These are phyloP conservation scores for Ceratocystis lukuohia DNA, from an alignment of 2,329 filamentous ascomycete genomes.

Conservation along the genomic window DNA sequence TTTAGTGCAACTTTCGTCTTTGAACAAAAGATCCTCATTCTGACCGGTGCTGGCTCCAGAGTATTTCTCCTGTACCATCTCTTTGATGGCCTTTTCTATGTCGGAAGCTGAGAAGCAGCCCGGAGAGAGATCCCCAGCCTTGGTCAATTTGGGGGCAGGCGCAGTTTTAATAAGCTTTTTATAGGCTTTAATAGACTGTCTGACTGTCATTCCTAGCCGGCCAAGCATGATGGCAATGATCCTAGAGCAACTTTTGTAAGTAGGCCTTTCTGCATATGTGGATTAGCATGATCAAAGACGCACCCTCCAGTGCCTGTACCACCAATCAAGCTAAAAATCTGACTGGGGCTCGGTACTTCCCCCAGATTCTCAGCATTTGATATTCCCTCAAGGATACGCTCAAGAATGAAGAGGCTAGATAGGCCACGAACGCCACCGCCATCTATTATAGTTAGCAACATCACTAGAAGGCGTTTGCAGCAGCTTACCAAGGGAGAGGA, in stretches of 20 bases:
- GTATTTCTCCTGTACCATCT: not conserved
- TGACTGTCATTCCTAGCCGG: not conserved
- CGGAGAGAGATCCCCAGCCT: not conserved
- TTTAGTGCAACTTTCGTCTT: accelerated
- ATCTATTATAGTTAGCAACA: no score
- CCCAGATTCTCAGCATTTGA: no score
- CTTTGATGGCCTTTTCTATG: not conserved
- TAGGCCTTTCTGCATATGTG: not conserved
- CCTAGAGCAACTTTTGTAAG: not conserved
- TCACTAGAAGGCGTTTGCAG: no score
- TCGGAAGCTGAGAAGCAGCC: not conserved
- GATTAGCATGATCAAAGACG: not conserved
- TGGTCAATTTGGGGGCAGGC: not conserved
- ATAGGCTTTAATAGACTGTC: not conserved
- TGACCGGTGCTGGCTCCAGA: accelerated
- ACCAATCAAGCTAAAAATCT: conserved; percentile 25
- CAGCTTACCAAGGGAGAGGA: no score
- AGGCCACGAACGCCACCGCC: no score
- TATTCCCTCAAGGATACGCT: no score
- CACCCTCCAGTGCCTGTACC: conserved; percentile 26
- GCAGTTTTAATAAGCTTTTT: not conserved
- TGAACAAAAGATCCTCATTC: accelerated
- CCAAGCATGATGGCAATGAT: not conserved
- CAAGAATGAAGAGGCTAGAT: no score
- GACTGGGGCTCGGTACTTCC: conserved; percentile 20